Conservation (phyloP, 1,139 yeast species). For the Yamadazyma sp. region DNA sequence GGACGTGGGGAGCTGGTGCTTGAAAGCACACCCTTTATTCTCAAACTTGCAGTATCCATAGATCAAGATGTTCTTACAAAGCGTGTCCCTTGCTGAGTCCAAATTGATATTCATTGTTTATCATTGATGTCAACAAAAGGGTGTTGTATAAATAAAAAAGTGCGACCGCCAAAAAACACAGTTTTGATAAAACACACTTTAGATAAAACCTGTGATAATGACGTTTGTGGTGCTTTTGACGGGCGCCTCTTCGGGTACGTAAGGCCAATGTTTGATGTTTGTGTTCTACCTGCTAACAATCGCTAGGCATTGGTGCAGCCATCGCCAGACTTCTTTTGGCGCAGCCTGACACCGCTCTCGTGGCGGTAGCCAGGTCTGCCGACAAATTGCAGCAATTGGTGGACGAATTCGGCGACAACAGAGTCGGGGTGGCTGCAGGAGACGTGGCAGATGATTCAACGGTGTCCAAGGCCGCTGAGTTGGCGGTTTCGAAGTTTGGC, state of each 20-base stretch:
- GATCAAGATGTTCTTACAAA: constrained; percentile 80
- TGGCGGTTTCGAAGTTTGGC: constrained; percentile 56
- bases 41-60: constrained; percentile 90
- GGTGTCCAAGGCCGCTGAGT: constrained; percentile 40
- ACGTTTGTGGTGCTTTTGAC: constrained; percentile 45
- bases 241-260: constrained; percentile 64
- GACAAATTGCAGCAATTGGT: constrained; percentile 45
- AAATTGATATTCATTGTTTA: constrained; percentile 42
- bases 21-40: constrained; percentile 85
- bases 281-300: constrained; percentile 14
- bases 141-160: not conserved
- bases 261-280: not conserved
- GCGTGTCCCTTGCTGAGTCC: constrained; percentile 70
- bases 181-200: not conserved
- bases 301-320: constrained; percentile 72
- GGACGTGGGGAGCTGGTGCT: constrained; percentile 37
- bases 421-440: constrained; percentile 61
- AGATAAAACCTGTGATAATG: constrained; percentile 8
- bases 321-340: constrained; percentile 57
- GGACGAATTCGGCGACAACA: constrained; percentile 42
- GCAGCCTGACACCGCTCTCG: constrained; percentile 43
- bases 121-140: constrained; percentile 1
- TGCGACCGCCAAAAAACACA: not conserved
- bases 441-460: constrained; percentile 54
- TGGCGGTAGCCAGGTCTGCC: constrained; percentile 73